Evolutionary conservation across 331 rosid genomes (phyloP), one percentile per base, ranked within the genome.

Genomic region (Malus hybrid): DNA sequence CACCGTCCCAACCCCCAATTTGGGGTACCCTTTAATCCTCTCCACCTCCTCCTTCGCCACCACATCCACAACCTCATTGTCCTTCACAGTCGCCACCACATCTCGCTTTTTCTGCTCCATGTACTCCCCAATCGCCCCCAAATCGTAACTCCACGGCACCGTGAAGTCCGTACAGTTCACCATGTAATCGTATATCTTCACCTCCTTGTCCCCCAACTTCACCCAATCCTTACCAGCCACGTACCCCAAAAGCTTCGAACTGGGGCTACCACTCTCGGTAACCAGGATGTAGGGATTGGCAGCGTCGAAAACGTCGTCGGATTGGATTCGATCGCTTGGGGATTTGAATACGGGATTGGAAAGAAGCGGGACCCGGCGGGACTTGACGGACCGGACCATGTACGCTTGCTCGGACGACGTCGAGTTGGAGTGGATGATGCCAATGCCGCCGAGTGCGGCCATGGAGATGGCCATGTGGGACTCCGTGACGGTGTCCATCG

Each of bases 401-500:
- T 91, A 64, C 14, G 92, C 93, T 29, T 94, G 99, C 3, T 24
- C 72, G 16, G 82, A 46, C n/a, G 93, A 11, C 5, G 92, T 19
- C 34, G 73, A 46, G 77, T 94, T 94, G 39, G 93, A 80, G 83
- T 92, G 99, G 64, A 94, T 29, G 58, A 94, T 14, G 6, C 96
- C 96, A 53, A 94, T 77, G 18, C 93, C 97, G 0, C 99, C 99
- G 0, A 92, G 87, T 1, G 99, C 82, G 2, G 99, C 99, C 93
- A 93, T 92, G 78, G 97, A 75, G 1, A 85, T 63, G 48, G 97
- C 97, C 99, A 92, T 94, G 81, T 77, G 52, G 3, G 93, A 44
- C 78, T 92, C 99, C 6, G 97, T 92, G 72, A 94, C 93, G 11
- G 99, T 94, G 77, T 94, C 99, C 99, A 92, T 94, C 0, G 99